A percentile compares a stretch with the other conserved stretches of the same genome.
Conservation (phyloP, 2,329 filamentous ascomycete genomes). For the Lasiodiplodia gonubiensis region DNA sequence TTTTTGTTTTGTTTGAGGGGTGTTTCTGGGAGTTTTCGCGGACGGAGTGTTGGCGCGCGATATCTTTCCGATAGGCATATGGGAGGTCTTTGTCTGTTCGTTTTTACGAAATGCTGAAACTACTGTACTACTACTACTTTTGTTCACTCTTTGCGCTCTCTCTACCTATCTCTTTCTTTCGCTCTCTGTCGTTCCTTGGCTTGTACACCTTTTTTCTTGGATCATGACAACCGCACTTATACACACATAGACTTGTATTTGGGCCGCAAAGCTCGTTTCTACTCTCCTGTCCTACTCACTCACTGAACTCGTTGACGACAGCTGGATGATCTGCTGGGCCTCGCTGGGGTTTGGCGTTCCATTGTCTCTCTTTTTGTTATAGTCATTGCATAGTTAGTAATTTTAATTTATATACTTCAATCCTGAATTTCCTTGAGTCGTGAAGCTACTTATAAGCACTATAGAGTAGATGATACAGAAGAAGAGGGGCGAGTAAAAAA, state of each 20-base stretch:
- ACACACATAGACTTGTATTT: background rate
- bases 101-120: background rate
- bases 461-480: too few relatives aligned
- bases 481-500: too few relatives aligned
- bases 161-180: background rate
- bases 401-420: too few relatives aligned
- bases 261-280: background rate
- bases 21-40: background rate
- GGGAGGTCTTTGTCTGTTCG: background rate
- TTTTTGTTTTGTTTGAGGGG: background rate
- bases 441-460: too few relatives aligned
- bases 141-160: background rate
- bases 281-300: background rate
- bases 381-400: background rate
- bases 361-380: background rate
- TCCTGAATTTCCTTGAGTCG: accelerated
- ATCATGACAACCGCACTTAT: background rate
- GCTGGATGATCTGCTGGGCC: background rate
- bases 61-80: background rate
- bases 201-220: background rate
- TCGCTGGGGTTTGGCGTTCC: background rate
- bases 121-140: background rate
- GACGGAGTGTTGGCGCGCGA: too few relatives aligned
- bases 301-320: background rate
- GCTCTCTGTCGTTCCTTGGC: background rate